Evolutionary conservation across 306 rosid species (phyloP).

Genomic region (Dicorynia guianensis): DNA sequence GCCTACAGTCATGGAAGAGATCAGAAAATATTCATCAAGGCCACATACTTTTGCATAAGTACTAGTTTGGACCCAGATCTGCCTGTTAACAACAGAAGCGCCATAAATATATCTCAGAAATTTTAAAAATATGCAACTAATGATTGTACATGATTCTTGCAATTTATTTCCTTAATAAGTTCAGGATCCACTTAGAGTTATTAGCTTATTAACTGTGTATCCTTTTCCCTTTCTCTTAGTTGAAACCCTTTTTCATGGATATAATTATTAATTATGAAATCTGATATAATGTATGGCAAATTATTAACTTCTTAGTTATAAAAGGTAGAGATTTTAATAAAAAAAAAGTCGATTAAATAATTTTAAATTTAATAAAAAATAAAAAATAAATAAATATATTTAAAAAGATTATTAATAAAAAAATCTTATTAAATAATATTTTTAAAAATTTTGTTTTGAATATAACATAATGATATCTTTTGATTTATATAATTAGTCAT

Average conservation of each 20-base stretch:
- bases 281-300: neutral
- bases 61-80: neutral
- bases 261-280: neutral
- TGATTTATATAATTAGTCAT: too few relatives aligned
- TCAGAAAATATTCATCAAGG: conserved; percentile 45
- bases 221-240: neutral
- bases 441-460: too few relatives aligned
- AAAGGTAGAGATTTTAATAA: too few relatives aligned
- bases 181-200: conserved; percentile 4
- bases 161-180: conserved; percentile 26
- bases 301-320: too few relatives aligned
- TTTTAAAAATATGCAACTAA: neutral
- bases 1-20: conserved; percentile 57
- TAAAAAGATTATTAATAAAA: too few relatives aligned
- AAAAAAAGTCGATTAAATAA: too few relatives aligned
- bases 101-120: conserved; percentile 9
- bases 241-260: conserved; percentile 29
- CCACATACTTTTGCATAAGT: conserved; percentile 17
- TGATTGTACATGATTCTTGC: neutral
- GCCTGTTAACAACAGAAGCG: neutral
- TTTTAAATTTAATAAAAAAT: too few relatives aligned
- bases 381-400: too few relatives aligned
- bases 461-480: too few relatives aligned
- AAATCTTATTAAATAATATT: too few relatives aligned
- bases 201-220: neutral